Base-by-base conservation (phyloP, 2,329 filamentous ascomycete species). In the Parasarocladium wereldwijsianum region DNA sequence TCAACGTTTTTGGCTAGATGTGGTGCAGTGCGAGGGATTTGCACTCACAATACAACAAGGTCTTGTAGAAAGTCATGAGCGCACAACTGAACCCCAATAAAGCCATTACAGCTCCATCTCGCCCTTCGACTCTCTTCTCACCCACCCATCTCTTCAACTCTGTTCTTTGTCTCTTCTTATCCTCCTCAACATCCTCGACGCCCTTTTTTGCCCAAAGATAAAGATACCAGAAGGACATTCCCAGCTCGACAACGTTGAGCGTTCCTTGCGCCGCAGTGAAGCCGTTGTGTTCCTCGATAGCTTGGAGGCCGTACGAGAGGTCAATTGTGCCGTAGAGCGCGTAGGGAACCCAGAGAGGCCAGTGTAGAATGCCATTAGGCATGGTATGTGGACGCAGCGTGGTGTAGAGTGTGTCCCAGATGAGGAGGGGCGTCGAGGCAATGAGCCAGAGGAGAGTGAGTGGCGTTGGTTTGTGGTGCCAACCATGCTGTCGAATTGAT, bases 381-480 rank as follows among this genome's bases (percentile, higher is more conserved):
- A 93, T 90, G 34, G 74, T 80, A 51, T 76, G 70, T 17, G 85
- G 85, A 13, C 85, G 80, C 32, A 81, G 58, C 26, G 93, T 60
- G 22, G 93, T 72, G 57, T 93, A 93, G 34, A 62, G 59, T 17
- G 69, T 70, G 56, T 93, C 85, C 85, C 85, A 93, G 29, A 70
- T 46, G 28, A 93, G 82, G 36, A 92, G 65, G 2, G 81, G 82
- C 11, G 90, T 56, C 13, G 80, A 85, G 36, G 87, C 38, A 34
- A 64, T 53, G 16, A 93, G 63, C 84, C 84, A 93, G 38, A 73
- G 40, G 24, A 83, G 64, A 14, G 60, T 66, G 1, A 48, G 32
- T 2, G 43, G 35, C 6, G 59, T 52, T 5, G 67, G 66, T 5
- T 52, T 43, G 51, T 72, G 66, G 17, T 47, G 38, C 57, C 56